Evolutionary conservation across 1,139 yeast species (phyloP).

Genomic region (Magnusiomyces clavatus): DNA sequence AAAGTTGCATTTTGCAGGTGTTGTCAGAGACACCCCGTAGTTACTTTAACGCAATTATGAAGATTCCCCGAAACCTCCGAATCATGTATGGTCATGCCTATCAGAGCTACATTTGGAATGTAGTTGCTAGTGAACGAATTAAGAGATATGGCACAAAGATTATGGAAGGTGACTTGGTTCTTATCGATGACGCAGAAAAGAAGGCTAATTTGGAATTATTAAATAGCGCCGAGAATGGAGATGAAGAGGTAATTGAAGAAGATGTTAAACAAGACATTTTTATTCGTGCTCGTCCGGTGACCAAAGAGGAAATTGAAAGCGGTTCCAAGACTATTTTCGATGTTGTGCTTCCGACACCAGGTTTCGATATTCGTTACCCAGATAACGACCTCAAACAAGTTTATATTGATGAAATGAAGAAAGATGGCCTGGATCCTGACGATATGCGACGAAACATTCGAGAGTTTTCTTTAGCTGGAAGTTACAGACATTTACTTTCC

Average conservation of each 20-base stretch:
- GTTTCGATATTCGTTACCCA: conserved; percentile 83
- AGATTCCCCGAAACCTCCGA: conserved; percentile 85
- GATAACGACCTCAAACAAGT: conserved; percentile 53
- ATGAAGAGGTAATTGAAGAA: conserved; percentile 51
- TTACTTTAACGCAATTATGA: conserved; percentile 75
- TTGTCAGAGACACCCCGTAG: conserved; percentile 42
- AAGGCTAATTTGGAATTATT: conserved; percentile 3
- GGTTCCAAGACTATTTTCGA: conserved; percentile 66
- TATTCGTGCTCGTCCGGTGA: conserved; percentile 59
- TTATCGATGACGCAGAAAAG: conserved; percentile 30
- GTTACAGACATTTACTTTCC: conserved; percentile 71
- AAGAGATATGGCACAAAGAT: conserved; percentile 61
- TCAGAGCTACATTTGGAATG: conserved; percentile 93
- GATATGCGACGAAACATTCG: conserved; percentile 77
- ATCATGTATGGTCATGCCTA: conserved; percentile 97
- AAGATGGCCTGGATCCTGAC: conserved; percentile 76
- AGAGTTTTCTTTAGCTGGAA: conserved; percentile 88
- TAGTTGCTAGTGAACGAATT: conserved; percentile 72
- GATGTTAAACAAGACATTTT: conserved; percentile 51
- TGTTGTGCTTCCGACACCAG: conserved; percentile 90
- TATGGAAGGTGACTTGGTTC: conserved; percentile 77
- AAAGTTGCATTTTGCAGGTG: conserved; percentile 57
- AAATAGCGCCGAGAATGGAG: conserved; percentile 30
- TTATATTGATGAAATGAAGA: conserved; percentile 67
- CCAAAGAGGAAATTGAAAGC: conserved; percentile 59